A percentile compares a stretch with the other conserved stretches of the same genome.
Conservation (phyloP, 1,284 basidiomycete species). For the Trichosporon asahii region DNA sequence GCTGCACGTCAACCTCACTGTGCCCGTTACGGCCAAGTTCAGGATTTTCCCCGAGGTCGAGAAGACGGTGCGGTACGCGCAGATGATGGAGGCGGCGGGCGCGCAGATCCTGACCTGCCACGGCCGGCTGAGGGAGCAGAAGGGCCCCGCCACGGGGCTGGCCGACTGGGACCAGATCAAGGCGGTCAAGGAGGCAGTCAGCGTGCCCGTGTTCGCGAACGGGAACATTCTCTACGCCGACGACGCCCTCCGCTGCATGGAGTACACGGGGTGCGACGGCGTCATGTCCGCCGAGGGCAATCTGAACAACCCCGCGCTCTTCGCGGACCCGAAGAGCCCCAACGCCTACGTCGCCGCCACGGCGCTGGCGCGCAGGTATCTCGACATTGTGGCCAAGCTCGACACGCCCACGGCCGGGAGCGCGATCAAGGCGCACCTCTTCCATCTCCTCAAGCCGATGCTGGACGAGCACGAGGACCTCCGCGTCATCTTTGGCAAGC, state of each 20-base stretch:
- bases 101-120: constrained; percentile 95
- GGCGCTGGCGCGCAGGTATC: constrained; percentile 76
- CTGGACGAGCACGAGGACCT: constrained; percentile 68
- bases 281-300: constrained; percentile 96
- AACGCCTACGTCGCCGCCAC: constrained; percentile 62
- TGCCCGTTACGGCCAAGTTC: constrained; percentile 96
- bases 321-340: constrained; percentile 54
- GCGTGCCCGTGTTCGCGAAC: constrained; percentile 92
- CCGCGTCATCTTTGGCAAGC: constrained; percentile 57
- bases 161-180: constrained; percentile 82
- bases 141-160: constrained; percentile 72
- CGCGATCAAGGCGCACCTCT: constrained; percentile 87
- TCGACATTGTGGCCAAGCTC: constrained; percentile 70
- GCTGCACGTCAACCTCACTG: constrained; percentile 73
- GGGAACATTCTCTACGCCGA: constrained; percentile 86
- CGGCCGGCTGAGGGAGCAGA: constrained; percentile 84
- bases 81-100: constrained; percentile 90
- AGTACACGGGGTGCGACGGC: constrained; percentile 78
- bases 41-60: constrained; percentile 81
- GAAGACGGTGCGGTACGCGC: constrained; percentile 87
- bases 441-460: constrained; percentile 82
- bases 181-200: constrained; percentile 80
- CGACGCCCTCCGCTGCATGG: constrained; percentile 74
- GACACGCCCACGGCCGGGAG: constrained; percentile 69
- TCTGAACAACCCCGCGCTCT: constrained; percentile 87